Percentiles rank a stretch among this genome's conserved stretches.
phyloP scores from a whole-genome alignment of 129 eudicot species.

The Artemisia argyi region DNA sequence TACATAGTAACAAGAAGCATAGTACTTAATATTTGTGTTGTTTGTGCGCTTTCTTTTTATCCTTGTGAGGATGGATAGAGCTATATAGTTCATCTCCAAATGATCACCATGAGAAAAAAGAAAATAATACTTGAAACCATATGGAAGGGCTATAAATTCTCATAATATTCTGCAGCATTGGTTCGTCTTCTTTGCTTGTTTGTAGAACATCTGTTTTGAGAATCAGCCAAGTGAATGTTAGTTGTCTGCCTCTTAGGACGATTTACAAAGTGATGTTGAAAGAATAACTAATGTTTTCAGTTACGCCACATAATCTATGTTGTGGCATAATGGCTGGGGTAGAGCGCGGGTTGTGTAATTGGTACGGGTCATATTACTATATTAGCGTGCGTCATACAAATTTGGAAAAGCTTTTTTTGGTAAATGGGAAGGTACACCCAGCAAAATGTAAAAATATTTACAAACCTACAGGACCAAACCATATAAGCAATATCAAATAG shows the following conservation, averaged over 20 bases:
- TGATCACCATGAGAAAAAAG: background rate
- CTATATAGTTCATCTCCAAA: background rate
- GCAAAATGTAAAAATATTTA: too few species aligned
- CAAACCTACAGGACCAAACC: too few species aligned
- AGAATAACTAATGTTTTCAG: background rate
- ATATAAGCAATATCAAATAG: too few species aligned
- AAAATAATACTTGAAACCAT: conserved; percentile 10
- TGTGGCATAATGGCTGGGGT: too few species aligned
- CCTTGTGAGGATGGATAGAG: background rate
- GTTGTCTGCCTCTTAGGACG: background rate
- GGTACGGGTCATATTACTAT: too few species aligned
- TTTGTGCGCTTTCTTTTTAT: too few species aligned
- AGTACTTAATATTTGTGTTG: conserved; percentile 5
- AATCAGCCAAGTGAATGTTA: conserved; percentile 13
- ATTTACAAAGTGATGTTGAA: background rate
- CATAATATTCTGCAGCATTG: conserved; percentile 79
- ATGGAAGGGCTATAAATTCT: background rate
- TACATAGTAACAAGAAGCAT: conserved; percentile 3
- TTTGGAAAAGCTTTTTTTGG: too few species aligned
- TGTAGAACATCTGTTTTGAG: conserved; percentile 85
- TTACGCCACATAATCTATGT: too few species aligned
- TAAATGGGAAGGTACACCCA: too few species aligned
- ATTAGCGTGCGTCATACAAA: too few species aligned
- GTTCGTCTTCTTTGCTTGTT: conserved; percentile 93
- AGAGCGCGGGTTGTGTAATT: too few species aligned